Evolutionary conservation across 139 green algal species (phyloP), one percentile per base, ranked within the genome.

Genomic region (Chlorella sp.): DNA sequence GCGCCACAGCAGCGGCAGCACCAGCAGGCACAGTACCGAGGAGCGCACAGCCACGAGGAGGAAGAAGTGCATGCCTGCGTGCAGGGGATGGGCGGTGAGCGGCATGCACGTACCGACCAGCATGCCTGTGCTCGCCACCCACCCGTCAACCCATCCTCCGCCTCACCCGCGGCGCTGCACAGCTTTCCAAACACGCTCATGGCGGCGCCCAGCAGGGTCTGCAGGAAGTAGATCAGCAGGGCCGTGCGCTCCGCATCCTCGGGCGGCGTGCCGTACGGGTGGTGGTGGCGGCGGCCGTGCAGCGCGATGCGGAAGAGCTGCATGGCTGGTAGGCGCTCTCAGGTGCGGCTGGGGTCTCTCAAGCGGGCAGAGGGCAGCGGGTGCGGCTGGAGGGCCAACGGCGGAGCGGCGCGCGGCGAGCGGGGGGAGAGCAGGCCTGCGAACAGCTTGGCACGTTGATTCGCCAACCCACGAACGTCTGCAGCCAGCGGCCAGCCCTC

Each of bases 21-120:
- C 28, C 26, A 41, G n/a, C 17, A 62, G n/a, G 46, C 46, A 62
- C 22, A 80, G 73, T 17, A 43, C n/a, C 8, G 17, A 28, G 46
- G 44, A 65, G 46, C 73, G 73, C 7, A 48, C 73, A 14, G n/a
- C 46, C 40, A 80, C 73, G 3, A 80, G 73, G 8, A 36, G 28
- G 73, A 67, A 80, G 46, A 80, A 80, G 48, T 62, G 73, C 32
- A 80, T 48, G 73, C 73, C 64, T 34, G 30, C 64, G 26, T 7
- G 64, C 38, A 13, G 26, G 26, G 60, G 6, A 69, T 7, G 60
- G 60, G 14, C 8, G n/a, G n/a, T n/a, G n/a, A n/a, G n/a, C n/a
- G n/a, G n/a, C n/a, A n/a, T n/a, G n/a, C n/a, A n/a, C n/a, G n/a
- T n/a, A n/a, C n/a, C n/a, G n/a, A n/a, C n/a, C n/a, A n/a, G n/a